Evolutionary conservation across 176 grass and related monocot genomes (phyloP).

Genomic region (Triticum dicoccoides): DNA sequence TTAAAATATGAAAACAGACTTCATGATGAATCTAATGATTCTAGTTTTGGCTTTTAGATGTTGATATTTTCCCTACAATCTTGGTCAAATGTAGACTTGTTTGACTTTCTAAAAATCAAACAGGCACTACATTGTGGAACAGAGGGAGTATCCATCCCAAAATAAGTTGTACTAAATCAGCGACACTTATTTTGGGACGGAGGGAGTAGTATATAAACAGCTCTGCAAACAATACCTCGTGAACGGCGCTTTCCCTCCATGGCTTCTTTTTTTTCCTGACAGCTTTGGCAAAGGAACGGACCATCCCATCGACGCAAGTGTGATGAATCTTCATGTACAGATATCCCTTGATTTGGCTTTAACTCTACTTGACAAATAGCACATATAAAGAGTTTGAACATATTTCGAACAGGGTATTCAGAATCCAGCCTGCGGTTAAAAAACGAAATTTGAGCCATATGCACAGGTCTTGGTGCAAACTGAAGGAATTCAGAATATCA

Average conservation of each 20-base stretch:
- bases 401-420: constrained; percentile 91
- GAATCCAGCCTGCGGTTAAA: constrained; percentile 65
- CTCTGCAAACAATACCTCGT: constrained; percentile 48
- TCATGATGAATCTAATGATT: no score
- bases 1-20: no score
- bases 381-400: constrained; percentile 98
- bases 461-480: not conserved
- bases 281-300: constrained; percentile 80
- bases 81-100: no score
- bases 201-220: not conserved
- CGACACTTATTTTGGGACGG: no score
- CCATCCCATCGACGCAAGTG: constrained; percentile 86
- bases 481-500: not conserved
- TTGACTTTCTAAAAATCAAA: no score
- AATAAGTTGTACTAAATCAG: no score
- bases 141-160: no score
- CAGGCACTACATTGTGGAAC: no score
- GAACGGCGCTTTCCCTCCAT: constrained; percentile 85
- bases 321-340: constrained; percentile 65
- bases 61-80: no score
- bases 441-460: constrained; percentile 16
- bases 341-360: constrained; percentile 84
- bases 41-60: no score
- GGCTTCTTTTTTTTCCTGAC: constrained; percentile 90
- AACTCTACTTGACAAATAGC: constrained; percentile 92